phyloP scores from a whole-genome alignment of 495 filamentous ascomycete species.

The Amphirosellinia nigrospora region DNA sequence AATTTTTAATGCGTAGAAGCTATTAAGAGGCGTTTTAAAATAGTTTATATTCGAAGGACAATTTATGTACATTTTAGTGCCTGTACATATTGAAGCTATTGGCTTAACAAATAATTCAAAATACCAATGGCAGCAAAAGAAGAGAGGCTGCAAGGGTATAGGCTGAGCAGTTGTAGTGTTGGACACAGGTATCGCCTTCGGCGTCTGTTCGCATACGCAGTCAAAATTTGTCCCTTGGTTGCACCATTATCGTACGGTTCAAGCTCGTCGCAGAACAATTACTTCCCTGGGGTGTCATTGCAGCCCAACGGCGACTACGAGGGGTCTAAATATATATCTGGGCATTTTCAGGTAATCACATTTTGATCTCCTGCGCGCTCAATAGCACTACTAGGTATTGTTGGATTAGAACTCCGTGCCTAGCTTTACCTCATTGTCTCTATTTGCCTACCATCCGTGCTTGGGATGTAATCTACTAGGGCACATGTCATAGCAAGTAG shows the following conservation, averaged over 20 bases:
- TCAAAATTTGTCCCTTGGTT: not conserved
- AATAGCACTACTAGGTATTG: too few relatives aligned
- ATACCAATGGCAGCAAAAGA: too few relatives aligned
- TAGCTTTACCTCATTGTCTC: not conserved
- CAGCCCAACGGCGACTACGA: not conserved
- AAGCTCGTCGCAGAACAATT: not conserved
- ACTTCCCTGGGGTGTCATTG: not conserved
- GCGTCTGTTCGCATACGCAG: constrained; percentile 3
- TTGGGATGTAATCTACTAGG: not conserved
- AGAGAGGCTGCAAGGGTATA: not conserved
- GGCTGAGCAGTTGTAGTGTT: not conserved
- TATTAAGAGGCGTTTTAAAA: not conserved
- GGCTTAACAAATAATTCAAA: too few relatives aligned
- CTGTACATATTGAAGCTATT: too few relatives aligned
- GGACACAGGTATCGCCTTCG: not conserved
- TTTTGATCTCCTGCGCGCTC: too few relatives aligned
- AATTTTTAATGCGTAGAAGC: not conserved
- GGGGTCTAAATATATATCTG: not conserved
- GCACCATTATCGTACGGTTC: not conserved
- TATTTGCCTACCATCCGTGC: not conserved
- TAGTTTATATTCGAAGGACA: not conserved
- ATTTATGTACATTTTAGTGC: too few relatives aligned
- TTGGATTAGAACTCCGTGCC: not conserved
- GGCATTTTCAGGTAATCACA: not conserved
- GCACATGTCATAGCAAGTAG: too few relatives aligned